Base-by-base conservation (phyloP, 495 filamentous ascomycete genomes). In the Peziza echinospora region DNA sequence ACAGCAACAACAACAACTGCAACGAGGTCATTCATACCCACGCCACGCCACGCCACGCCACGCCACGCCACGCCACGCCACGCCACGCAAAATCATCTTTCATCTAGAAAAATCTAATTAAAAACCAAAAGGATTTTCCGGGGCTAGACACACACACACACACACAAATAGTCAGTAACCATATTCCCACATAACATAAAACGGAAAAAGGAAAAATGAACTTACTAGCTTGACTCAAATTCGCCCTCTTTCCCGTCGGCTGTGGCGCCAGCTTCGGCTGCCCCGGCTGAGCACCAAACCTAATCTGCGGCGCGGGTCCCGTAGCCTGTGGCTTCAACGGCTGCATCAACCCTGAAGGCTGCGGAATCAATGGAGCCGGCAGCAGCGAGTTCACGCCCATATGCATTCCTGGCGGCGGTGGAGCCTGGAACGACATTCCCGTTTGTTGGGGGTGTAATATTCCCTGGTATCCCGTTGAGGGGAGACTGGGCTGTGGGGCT, bases 51-150 rank as follows among this genome's bases (percentile, higher is more conserved):
- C n/a, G n/a, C n/a, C n/a, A n/a, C n/a, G n/a, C n/a, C n/a, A n/a
- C n/a, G n/a, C n/a, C n/a, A n/a, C n/a, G n/a, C n/a, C n/a, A n/a
- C n/a, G n/a, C n/a, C n/a, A n/a, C n/a, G n/a, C n/a, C n/a, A n/a
- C n/a, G n/a, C n/a, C n/a, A n/a, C n/a, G n/a, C n/a, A n/a, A n/a
- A n/a, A n/a, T n/a, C n/a, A n/a, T n/a, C n/a, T n/a, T n/a, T n/a
- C n/a, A n/a, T n/a, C n/a, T n/a, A n/a, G n/a, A n/a, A n/a, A n/a
- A n/a, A n/a, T n/a, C n/a, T n/a, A n/a, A n/a, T n/a, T 73, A 91
- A 59, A 93, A 93, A 17, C 85, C 85, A 62, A 93, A 93, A 0
- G 85, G 85, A 62, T 93, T 93, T 53, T 82, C 71, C 21, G 85
- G 84, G 47, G 85, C 85, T 93, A 53, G 49, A 47, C 37, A 51